Percentiles rank a stretch among this genome's conserved stretches.
phyloP scores from a whole-genome alignment of 495 filamentous ascomycete species.

The Aspergillus bridgeri region DNA sequence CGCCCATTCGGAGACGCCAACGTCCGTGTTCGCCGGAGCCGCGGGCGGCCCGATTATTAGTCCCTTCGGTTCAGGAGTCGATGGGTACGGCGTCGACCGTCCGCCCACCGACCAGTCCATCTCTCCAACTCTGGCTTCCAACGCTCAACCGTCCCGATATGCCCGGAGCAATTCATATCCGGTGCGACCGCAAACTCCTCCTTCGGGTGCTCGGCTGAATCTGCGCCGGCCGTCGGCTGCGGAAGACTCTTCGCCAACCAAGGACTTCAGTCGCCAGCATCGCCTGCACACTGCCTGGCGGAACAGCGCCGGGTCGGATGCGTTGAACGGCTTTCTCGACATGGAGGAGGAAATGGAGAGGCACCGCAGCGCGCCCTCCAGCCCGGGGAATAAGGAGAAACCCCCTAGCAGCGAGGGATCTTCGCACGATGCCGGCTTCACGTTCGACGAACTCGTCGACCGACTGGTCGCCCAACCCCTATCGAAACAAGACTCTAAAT shows the following conservation, averaged over 20 bases:
- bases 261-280: constrained; percentile 32
- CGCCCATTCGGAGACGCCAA: constrained; percentile 35
- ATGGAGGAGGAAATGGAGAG: constrained; percentile 46
- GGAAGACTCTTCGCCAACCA: constrained; percentile 26
- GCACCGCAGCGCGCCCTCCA: constrained; percentile 27
- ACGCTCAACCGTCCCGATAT: constrained; percentile 36
- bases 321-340: constrained; percentile 44
- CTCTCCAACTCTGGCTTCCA: constrained; percentile 35
- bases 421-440: constrained; percentile 53
- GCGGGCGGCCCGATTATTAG: constrained; percentile 35
- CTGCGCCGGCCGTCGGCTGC: constrained; percentile 30
- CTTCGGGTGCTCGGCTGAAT: constrained; percentile 35
- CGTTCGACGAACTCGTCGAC: constrained; percentile 87
- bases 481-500: constrained; percentile 82
- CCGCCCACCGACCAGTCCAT: constrained; percentile 30
- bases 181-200: constrained; percentile 44
- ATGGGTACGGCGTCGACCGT: constrained; percentile 39
- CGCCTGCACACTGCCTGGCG: constrained; percentile 39
- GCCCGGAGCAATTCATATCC: constrained; percentile 45
- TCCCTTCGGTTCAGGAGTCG: constrained; percentile 30
- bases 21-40: constrained; percentile 29
- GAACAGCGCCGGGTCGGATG: constrained; percentile 41
- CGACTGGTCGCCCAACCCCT: constrained; percentile 75
- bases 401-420: constrained; percentile 32
- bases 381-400: constrained; percentile 33